Conservation (phyloP, 257 asterid species). For the Scutellaria galericulata region DNA sequence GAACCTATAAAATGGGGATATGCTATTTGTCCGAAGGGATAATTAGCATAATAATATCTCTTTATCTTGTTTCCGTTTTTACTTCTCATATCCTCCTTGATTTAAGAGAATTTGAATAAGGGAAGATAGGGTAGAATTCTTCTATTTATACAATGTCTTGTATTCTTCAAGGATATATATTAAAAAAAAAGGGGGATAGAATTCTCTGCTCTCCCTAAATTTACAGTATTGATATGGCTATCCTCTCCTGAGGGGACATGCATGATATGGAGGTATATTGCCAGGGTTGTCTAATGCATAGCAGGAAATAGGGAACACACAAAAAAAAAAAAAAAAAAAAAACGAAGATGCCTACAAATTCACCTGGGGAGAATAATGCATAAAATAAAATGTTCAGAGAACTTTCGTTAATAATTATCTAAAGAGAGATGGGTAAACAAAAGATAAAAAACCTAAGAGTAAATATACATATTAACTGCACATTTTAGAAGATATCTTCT, state of each 20-base stretch:
- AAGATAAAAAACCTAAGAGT: neutral
- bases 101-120: too few species aligned
- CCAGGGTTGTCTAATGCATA: neutral
- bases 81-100: too few species aligned
- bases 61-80: too few species aligned
- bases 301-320: slow-evolving; percentile 1
- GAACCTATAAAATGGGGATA: slow-evolving; percentile 8
- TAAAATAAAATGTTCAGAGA: slow-evolving; percentile 1
- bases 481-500: slow-evolving; percentile 22
- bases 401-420: neutral
- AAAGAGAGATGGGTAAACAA: neutral
- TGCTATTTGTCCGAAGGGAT: neutral
- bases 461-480: slow-evolving; percentile 2
- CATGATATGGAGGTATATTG: neutral
- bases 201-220: too few species aligned
- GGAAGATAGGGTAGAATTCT: too few species aligned
- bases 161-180: too few species aligned
- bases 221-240: neutral
- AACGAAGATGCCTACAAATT: neutral
- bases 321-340: neutral
- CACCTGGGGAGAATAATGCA: neutral
- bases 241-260: neutral
- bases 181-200: too few species aligned
- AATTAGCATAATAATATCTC: too few species aligned
- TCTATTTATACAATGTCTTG: too few species aligned